Percentiles rank a stretch among this genome's conserved stretches.
These are phyloP conservation scores for Lentinus tigrinus DNA, from an alignment of 768 basidiomycete genomes.

Conservation along the genomic window DNA sequence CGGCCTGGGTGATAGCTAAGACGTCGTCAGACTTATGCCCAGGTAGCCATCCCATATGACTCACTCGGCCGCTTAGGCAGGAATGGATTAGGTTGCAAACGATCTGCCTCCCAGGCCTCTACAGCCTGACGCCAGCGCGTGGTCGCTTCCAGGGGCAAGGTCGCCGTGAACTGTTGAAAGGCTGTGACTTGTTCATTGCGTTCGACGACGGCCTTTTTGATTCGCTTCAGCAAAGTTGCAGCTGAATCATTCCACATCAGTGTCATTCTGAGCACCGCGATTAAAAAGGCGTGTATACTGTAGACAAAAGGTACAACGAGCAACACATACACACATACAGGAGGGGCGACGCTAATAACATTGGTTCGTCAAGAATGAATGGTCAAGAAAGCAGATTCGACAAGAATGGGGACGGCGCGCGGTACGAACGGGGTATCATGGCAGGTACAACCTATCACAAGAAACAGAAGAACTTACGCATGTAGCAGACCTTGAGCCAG, in stretches of 20 bases:
- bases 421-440: no score
- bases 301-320: no score
- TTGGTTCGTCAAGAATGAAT: no score
- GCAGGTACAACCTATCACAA: background rate
- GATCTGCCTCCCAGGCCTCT: background rate
- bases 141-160: background rate
- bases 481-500: slow-evolving; percentile 34
- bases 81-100: background rate
- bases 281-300: no score
- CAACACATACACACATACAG: no score
- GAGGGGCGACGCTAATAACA: no score
- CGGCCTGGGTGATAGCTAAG: background rate
- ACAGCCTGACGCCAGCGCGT: background rate
- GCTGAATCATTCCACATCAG: background rate
- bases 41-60: no score
- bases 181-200: background rate
- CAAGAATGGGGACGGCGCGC: no score
- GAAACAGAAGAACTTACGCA: slow-evolving; percentile 21
- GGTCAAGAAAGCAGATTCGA: no score
- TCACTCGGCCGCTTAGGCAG: background rate
- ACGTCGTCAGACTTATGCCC: background rate
- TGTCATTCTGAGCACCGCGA: no score
- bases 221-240: background rate
- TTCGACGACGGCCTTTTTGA: slow-evolving; percentile 1
- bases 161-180: background rate